Conservation (phyloP, 1,139 yeast species). For the Saccharomyces uvarum region DNA sequence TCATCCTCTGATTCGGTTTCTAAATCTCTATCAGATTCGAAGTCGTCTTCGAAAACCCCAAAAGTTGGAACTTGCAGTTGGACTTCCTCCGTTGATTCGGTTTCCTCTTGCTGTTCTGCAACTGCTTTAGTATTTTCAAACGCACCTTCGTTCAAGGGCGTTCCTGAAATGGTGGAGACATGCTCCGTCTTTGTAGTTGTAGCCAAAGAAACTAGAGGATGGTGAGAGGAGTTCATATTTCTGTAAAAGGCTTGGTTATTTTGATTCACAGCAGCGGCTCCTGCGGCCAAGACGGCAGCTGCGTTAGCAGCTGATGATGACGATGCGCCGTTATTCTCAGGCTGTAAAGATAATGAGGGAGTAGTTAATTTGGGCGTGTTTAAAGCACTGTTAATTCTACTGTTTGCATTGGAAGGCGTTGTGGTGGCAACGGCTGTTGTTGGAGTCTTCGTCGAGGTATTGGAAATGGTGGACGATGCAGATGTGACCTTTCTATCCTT, state of each 20-base stretch:
- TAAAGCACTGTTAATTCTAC: constrained; percentile 9
- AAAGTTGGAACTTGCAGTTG: constrained; percentile 8
- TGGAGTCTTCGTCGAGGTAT: constrained; percentile 9
- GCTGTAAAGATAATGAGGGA: constrained; percentile 10
- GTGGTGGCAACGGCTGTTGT: constrained; percentile 12
- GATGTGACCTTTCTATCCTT: constrained; percentile 17
- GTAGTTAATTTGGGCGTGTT: constrained; percentile 15
- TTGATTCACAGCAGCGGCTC: constrained; percentile 22
- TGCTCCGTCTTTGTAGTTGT: neutral
- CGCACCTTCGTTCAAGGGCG: neutral
- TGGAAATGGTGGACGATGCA: constrained; percentile 12
- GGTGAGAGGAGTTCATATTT: constrained; percentile 1
- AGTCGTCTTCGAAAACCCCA: constrained; percentile 6
- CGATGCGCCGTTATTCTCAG: constrained; percentile 1
- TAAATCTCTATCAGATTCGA: constrained; percentile 6
- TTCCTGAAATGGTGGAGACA: neutral
- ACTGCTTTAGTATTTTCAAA: neutral
- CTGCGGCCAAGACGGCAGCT: constrained; percentile 25
- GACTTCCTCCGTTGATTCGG: constrained; percentile 27
- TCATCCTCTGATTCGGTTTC: constrained; percentile 3
- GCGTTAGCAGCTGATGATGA: constrained; percentile 16
- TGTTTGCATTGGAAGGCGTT: constrained; percentile 12
- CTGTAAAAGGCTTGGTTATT: constrained; percentile 20
- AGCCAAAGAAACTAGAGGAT: neutral
- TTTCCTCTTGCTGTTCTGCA: constrained; percentile 20